Conservation (phyloP, 2,329 filamentous ascomycete species). For the Aspergillus quadricinctus region DNA sequence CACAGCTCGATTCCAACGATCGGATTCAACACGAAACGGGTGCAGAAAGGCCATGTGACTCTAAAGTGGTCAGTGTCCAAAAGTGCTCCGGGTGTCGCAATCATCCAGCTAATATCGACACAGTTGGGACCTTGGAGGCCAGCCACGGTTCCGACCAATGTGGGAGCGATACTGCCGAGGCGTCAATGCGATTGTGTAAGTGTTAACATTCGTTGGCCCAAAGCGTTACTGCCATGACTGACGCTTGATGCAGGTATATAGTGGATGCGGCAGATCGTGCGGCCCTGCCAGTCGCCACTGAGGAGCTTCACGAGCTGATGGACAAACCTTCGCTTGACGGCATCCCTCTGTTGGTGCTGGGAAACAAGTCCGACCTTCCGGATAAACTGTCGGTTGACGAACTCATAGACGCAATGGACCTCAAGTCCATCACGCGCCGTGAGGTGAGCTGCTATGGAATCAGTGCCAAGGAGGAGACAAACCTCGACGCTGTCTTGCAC, state of each 20-base stretch:
- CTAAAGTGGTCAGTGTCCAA: constrained; percentile 70
- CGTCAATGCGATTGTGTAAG: constrained; percentile 89
- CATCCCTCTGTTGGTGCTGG: constrained; percentile 88
- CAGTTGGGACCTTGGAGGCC: constrained; percentile 93
- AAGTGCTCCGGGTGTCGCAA: not conserved
- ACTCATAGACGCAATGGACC: constrained; percentile 84
- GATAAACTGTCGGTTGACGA: constrained; percentile 90
- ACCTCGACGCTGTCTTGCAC: constrained; percentile 92
- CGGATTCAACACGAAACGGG: constrained; percentile 98
- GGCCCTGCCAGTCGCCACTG: constrained; percentile 76
- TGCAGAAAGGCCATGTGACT: constrained; percentile 96
- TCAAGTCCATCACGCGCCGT: constrained; percentile 82
- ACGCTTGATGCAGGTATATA: constrained; percentile 62
- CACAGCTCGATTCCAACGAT: constrained; percentile 94
- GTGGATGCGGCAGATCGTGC: constrained; percentile 88
- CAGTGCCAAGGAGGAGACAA: constrained; percentile 97
- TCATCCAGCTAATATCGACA: constrained; percentile 13
- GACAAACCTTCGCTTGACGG: constrained; percentile 77
- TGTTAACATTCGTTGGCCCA: not conserved
- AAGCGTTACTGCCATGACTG: constrained; percentile 2
- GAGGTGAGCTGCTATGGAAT: constrained; percentile 99
- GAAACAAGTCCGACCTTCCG: constrained; percentile 95
- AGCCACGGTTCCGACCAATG: constrained; percentile 96
- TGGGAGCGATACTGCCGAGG: constrained; percentile 98
- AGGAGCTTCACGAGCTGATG: constrained; percentile 88